Evolutionary conservation across 2,329 filamentous ascomycete genomes (phyloP), one percentile per base, ranked within the genome.

Genomic region (Tolypocladium ovalisporum): DNA sequence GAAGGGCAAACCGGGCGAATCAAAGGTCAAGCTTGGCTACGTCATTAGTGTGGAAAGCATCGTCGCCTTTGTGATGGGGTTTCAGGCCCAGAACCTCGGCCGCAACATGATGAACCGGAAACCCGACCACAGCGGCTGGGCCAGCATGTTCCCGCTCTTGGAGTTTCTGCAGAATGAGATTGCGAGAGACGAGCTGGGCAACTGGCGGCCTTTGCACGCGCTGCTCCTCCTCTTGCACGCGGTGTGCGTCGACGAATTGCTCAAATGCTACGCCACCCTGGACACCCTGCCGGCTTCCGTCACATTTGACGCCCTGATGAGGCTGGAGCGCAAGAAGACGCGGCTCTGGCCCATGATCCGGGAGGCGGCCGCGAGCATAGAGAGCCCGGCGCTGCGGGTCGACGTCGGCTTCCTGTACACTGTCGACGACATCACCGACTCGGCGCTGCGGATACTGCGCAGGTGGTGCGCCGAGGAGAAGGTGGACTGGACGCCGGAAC

Each of bases 21-120:
- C 67, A 8, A 72, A 73, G 29, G 66, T 70, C 55, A 76, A 75
- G 62, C 68, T 73, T n/a, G 72, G 71, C 36, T 73, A 71, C 35
- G 72, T 73, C 1, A 68, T 79, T 13, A 74, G 75, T 37, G 67
- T 81, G 10, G 79, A 81, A 62, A 78, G 78, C 65, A 72, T 79
- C 24, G 66, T 81, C 56, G 74, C 77, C 6, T 84, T 81, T 62
- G 77, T 83, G 70, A 69, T 80, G 17, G 74, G 75, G 1, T 83
- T 83, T 66, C 74, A 80, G 59, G 71, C 77, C 2, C 68, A 77
- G 51, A 78, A 77, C 66, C 72, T 76, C 51, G 68, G 68, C 13
- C 74, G 77, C 4, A 66, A 70, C 32, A 62, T 78, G n/a, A 73
- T 76, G 56, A 73, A 74, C 54, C 76, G 74, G 61, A 65, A 70